A percentile compares a stretch with the other conserved stretches of the same genome.
These are phyloP conservation scores for Pseudocercospora fijiensis DNA, from an alignment of 2,329 filamentous ascomycete genomes.

Conservation along the genomic window DNA sequence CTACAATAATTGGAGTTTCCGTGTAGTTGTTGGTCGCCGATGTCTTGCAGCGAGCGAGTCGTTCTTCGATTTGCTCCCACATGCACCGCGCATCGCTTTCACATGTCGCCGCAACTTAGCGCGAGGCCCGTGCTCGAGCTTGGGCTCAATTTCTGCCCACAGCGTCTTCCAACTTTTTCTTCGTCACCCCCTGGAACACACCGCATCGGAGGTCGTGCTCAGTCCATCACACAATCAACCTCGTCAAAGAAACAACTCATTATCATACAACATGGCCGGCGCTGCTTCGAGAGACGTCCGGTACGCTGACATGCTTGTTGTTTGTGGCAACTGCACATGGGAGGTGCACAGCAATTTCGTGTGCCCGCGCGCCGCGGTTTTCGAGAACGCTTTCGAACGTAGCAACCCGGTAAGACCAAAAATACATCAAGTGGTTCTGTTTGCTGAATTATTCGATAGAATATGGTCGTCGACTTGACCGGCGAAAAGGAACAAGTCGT, in stretches of 20 bases:
- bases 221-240: not conserved
- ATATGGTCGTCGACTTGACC: not conserved
- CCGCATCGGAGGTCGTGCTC: not conserved
- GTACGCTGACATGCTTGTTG: not conserved
- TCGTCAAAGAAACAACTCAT: not conserved
- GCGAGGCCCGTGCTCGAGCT: not conserved
- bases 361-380: not conserved
- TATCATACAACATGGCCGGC: not conserved
- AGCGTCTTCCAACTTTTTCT: not conserved
- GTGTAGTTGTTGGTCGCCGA: too few relatives aligned
- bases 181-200: not conserved
- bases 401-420: not conserved
- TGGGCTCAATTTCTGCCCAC: not conserved
- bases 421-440: not conserved
- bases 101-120: not conserved
- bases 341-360: not conserved
- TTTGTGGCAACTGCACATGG: not conserved
- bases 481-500: not conserved
- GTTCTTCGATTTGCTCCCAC: not conserved
- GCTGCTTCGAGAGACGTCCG: not conserved
- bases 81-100: not conserved
- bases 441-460: not conserved
- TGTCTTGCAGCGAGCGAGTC: too few relatives aligned
- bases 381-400: not conserved
- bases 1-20: too few relatives aligned